Conservation (phyloP, 2,329 filamentous ascomycete species). For the Aurifilum marmelostoma region DNA sequence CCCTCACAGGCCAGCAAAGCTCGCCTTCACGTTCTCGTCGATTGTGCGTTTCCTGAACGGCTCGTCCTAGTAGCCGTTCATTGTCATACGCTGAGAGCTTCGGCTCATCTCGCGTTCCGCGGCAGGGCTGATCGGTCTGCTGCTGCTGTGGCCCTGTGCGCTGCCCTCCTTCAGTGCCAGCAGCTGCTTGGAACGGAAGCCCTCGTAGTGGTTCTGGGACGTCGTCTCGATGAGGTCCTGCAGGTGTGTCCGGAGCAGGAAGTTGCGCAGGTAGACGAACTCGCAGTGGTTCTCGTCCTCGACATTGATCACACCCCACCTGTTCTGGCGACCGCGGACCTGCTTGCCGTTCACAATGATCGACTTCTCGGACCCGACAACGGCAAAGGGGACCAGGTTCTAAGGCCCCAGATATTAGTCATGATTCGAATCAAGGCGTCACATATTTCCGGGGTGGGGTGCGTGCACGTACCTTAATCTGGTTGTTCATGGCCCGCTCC, state of each 20-base stretch:
- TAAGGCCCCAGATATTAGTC: slow-evolving; percentile 49
- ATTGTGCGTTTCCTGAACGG: slow-evolving; percentile 27
- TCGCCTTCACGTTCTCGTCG: slow-evolving; percentile 29
- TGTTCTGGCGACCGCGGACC: slow-evolving; percentile 96
- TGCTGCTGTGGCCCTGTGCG: slow-evolving; percentile 79
- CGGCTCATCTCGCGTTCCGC: slow-evolving; percentile 96
- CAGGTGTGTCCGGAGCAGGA: slow-evolving; percentile 95
- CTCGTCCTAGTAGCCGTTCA: slow-evolving; percentile 88
- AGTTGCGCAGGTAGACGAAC: slow-evolving; percentile 97
- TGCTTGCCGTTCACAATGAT: slow-evolving; percentile 98
- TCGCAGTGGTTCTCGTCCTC: slow-evolving; percentile 99
- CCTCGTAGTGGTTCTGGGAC: slow-evolving; percentile 99
- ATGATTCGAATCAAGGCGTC: not conserved
- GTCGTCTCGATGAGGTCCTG: slow-evolving; percentile 99
- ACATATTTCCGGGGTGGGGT: not conserved
- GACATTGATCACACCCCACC: slow-evolving; percentile 99
- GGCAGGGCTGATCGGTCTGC: slow-evolving; percentile 91
- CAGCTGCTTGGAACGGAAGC: slow-evolving; percentile 98
- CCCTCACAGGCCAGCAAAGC: slow-evolving; percentile 25
- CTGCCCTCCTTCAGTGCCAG: slow-evolving; percentile 98
- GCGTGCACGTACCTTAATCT: slow-evolving; percentile 79
- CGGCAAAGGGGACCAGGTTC: slow-evolving; percentile 95
- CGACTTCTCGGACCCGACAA: slow-evolving; percentile 96
- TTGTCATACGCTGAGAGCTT: slow-evolving; percentile 94
- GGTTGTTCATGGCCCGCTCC: slow-evolving; percentile 88